A percentile compares a stretch with the other conserved stretches of the same genome.
Evolutionary conservation across 495 filamentous ascomycete species (phyloP).

Genomic region (Cetradonia linearis): DNA sequence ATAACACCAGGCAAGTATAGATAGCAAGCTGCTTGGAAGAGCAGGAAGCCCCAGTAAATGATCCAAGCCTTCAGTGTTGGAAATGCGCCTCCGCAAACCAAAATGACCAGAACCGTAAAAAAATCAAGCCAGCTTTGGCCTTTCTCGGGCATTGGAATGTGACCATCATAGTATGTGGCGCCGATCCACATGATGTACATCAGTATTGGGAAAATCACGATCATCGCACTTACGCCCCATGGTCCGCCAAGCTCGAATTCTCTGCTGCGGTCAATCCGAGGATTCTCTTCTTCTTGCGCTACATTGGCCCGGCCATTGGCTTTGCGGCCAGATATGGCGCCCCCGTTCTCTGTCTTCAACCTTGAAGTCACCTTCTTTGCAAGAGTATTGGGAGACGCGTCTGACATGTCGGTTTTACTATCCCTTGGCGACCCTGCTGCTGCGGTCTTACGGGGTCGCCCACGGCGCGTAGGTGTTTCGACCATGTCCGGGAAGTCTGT

Average conservation of each 20-base stretch:
- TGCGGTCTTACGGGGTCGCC: slow-evolving; percentile 22
- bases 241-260: slow-evolving; percentile 86
- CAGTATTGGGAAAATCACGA: slow-evolving; percentile 81
- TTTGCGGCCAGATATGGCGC: slow-evolving; percentile 24
- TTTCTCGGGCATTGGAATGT: slow-evolving; percentile 56
- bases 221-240: slow-evolving; percentile 64
- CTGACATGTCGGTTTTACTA: slow-evolving; percentile 5
- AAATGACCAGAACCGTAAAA: slow-evolving; percentile 48
- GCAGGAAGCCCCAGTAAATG: slow-evolving; percentile 87
- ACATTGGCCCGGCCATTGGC: slow-evolving; percentile 33
- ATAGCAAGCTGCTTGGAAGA: slow-evolving; percentile 75
- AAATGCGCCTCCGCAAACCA: slow-evolving; percentile 74
- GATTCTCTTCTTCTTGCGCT: slow-evolving; percentile 59
- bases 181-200: slow-evolving; percentile 99
- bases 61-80: slow-evolving; percentile 71
- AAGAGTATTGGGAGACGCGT: slow-evolving; percentile 4
- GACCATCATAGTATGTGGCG: slow-evolving; percentile 78
- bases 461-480: slow-evolving; percentile 44
- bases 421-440: background rate
- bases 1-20: slow-evolving; percentile 74
- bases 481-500: slow-evolving; percentile 47
- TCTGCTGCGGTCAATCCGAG: slow-evolving; percentile 68
- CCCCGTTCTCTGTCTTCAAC: background rate
- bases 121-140: slow-evolving; percentile 62
- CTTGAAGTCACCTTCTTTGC: background rate